A percentile compares a stretch with the other conserved stretches of the same genome.
Evolutionary conservation across 164 flowering plant species (phyloP).

Genomic region (Stephania yunnanensis): DNA sequence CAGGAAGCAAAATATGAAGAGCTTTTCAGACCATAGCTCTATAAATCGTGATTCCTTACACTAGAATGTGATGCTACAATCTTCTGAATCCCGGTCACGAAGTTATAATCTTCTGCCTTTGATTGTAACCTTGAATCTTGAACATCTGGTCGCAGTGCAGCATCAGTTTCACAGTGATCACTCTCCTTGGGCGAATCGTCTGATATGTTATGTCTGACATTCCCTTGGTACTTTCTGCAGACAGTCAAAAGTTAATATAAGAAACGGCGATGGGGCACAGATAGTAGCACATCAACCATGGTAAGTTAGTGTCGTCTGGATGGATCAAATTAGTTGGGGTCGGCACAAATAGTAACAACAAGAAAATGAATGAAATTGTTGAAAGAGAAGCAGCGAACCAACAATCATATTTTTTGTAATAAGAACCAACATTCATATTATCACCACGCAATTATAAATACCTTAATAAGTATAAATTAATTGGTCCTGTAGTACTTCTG

Average conservation of each 20-base stretch:
- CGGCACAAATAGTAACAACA: no score
- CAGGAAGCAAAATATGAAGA: background rate
- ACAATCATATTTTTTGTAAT: background rate
- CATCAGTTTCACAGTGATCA: constrained; percentile 12
- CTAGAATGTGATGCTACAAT: constrained; percentile 37
- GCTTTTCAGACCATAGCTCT: background rate
- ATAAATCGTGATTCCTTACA: constrained; percentile 33
- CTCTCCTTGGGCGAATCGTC: constrained; percentile 18
- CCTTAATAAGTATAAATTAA: constrained; percentile 59
- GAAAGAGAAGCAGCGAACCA: background rate
- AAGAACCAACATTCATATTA: background rate
- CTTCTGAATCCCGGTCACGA: constrained; percentile 35
- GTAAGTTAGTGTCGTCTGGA: background rate
- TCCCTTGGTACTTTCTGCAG: constrained; percentile 32
- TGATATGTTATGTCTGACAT: constrained; percentile 19
- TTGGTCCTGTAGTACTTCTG: constrained; percentile 64
- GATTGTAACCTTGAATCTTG: constrained; percentile 7
- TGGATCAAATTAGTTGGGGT: no score
- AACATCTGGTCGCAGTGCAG: constrained; percentile 8
- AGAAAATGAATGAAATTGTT: background rate
- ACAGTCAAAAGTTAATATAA: constrained; percentile 8
- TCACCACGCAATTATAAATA: constrained; percentile 16
- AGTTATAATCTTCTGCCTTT: constrained; percentile 14
- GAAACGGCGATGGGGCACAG: background rate
- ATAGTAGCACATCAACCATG: background rate